These are phyloP conservation scores for Betula pendula DNA, from an alignment of 306 rosid genomes.

Conservation along the genomic window DNA sequence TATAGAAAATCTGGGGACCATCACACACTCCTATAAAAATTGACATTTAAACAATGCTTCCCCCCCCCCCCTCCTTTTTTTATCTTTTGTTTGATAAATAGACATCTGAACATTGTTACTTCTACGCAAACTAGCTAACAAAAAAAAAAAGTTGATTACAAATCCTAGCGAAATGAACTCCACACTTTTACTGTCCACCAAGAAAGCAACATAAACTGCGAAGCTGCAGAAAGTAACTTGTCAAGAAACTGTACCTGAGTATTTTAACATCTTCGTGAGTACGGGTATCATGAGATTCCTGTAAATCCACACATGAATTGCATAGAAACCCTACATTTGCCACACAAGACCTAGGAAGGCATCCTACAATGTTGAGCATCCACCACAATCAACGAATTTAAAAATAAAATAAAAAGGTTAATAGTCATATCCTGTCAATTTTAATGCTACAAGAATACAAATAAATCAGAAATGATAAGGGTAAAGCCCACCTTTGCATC, in stretches of 20 bases:
- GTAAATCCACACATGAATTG: conserved; percentile 64
- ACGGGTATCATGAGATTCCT: conserved; percentile 45
- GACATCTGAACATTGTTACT: not conserved
- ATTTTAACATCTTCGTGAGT: conserved; percentile 40
- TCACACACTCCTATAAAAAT: not conserved
- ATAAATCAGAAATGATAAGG: conserved; percentile 7
- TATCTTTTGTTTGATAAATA: not conserved
- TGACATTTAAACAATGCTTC: not conserved
- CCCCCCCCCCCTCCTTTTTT: not conserved
- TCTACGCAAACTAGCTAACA: conserved; percentile 12
- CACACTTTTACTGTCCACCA: not conserved
- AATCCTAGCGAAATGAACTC: not conserved
- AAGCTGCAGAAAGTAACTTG: not conserved
- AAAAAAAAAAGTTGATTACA: not conserved
- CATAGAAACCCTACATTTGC: conserved; percentile 70
- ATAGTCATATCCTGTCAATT: conserved; percentile 3
- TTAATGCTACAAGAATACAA: not conserved
- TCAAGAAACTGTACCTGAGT: conserved; percentile 54
- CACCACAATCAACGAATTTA: conserved; percentile 20
- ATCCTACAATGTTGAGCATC: conserved; percentile 43
- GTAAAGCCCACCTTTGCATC: conserved; percentile 70
- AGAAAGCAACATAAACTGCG: not conserved
- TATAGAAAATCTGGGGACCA: not conserved
- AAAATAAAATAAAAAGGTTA: conserved; percentile 5
- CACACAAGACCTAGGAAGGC: conserved; percentile 70